Evolutionary conservation across 441 rosid genomes (phyloP).

Genomic region (Croton setiger): DNA sequence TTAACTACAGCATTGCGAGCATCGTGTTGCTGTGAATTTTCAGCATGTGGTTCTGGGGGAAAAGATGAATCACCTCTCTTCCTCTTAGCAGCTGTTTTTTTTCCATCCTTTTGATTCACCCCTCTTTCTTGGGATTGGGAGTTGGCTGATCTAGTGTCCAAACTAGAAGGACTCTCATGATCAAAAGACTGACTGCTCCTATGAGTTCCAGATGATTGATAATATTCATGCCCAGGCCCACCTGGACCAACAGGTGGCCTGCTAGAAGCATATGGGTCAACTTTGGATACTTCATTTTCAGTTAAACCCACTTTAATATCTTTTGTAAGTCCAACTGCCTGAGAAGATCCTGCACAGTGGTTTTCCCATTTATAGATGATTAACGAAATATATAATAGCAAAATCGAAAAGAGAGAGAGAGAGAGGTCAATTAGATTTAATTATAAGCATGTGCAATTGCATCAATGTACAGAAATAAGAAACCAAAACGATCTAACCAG

Average conservation of each 20-base stretch:
- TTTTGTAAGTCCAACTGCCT: slow-evolving; percentile 51
- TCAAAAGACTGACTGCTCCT: slow-evolving; percentile 78
- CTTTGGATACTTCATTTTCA: slow-evolving; percentile 68
- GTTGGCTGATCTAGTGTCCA: slow-evolving; percentile 82
- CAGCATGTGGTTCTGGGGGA: slow-evolving; percentile 47
- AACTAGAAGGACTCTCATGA: slow-evolving; percentile 94
- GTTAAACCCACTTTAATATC: slow-evolving; percentile 52
- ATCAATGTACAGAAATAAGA: background rate
- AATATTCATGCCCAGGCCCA: slow-evolving; percentile 56
- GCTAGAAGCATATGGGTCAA: slow-evolving; percentile 60
- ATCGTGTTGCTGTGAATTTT: slow-evolving; percentile 52
- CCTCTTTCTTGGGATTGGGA: slow-evolving; percentile 86
- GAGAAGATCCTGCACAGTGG: slow-evolving; percentile 67
- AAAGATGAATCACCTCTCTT: slow-evolving; percentile 71
- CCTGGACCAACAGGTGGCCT: slow-evolving; percentile 75
- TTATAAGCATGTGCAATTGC: background rate
- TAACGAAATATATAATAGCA: slow-evolving; percentile 6
- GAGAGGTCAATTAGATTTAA: background rate
- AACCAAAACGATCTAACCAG: slow-evolving; percentile 4
- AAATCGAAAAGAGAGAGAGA: background rate
- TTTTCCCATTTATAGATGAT: slow-evolving; percentile 18
- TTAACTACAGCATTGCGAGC: slow-evolving; percentile 33
- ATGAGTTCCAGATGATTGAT: slow-evolving; percentile 71
- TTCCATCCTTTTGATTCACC: slow-evolving; percentile 53
- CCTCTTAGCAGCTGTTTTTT: slow-evolving; percentile 62